Evolutionary conservation across 176 grass and related monocot genomes (phyloP).

Genomic region (Oropetium thomaeum): DNA sequence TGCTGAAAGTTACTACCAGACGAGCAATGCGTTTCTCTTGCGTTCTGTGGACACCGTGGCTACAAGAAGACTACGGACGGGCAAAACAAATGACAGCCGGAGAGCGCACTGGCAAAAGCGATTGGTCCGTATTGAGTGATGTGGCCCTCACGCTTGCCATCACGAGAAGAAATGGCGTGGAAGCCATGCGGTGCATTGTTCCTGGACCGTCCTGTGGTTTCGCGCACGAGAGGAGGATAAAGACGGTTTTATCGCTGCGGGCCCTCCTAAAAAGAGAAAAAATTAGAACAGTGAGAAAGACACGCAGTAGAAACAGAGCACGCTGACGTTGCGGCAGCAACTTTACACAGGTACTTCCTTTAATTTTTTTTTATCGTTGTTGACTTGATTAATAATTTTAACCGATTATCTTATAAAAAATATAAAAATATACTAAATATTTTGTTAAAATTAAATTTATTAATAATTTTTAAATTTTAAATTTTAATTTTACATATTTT

Average conservation of each 20-base stretch:
- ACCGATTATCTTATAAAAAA: too few relatives aligned
- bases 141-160: slow-evolving; percentile 19
- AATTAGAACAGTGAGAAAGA: background rate
- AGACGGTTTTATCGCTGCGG: background rate
- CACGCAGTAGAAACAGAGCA: background rate
- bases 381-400: too few relatives aligned
- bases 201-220: slow-evolving; percentile 19
- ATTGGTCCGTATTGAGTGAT: background rate
- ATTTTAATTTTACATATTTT: too few relatives aligned
- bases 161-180: slow-evolving; percentile 43
- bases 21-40: background rate
- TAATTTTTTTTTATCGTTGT: too few relatives aligned
- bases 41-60: background rate
- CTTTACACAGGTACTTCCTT: too few relatives aligned
- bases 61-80: background rate
- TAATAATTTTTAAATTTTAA: too few relatives aligned
- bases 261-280: too few relatives aligned
- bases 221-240: slow-evolving; percentile 33
- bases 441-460: too few relatives aligned
- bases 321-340: too few relatives aligned
- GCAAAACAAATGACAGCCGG: background rate
- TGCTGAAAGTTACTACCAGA: background rate
- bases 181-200: slow-evolving; percentile 54
- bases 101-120: background rate
- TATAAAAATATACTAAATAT: too few relatives aligned